Conservation (phyloP, 495 filamentous ascomycete genomes). For the Penicillium nucicola region DNA sequence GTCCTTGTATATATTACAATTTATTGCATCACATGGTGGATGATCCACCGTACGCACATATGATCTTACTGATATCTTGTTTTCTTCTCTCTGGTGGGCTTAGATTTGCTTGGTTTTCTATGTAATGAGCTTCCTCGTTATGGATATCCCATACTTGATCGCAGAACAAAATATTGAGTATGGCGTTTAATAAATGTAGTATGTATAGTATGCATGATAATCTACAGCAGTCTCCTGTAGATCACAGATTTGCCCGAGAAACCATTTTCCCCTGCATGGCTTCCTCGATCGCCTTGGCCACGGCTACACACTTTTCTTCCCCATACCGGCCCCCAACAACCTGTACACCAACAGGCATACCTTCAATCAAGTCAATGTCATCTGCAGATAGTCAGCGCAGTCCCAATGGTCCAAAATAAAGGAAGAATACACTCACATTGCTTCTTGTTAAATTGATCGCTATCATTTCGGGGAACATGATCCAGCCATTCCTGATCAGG, state of each 20-base stretch:
- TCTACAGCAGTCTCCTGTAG: too few species aligned
- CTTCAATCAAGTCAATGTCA: conserved; percentile 45
- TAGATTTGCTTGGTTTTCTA: too few species aligned
- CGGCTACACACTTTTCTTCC: conserved; percentile 47
- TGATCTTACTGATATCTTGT: neutral
- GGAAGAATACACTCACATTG: conserved; percentile 31
- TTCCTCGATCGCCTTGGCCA: conserved; percentile 36
- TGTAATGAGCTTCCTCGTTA: too few species aligned
- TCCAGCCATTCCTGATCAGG: conserved; percentile 29
- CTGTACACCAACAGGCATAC: conserved; percentile 54
- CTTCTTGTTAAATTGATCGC: conserved; percentile 41
- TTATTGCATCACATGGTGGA: too few species aligned
- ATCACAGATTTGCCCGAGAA: conserved; percentile 11
- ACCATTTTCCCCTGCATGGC: conserved; percentile 14
- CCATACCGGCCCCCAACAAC: conserved; percentile 48
- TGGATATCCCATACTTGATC: too few species aligned
- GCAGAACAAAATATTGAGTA: too few species aligned
- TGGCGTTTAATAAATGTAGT: too few species aligned
- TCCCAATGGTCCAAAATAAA: neutral
- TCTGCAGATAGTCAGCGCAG: too few species aligned
- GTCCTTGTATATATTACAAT: neutral
- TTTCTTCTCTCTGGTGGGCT: too few species aligned
- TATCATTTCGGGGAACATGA: conserved; percentile 36
- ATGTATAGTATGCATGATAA: neutral
- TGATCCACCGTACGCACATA: neutral